A percentile compares a stretch with the other conserved stretches of the same genome.
These are phyloP conservation scores for Blastocystis sp. DNA, from an alignment of 352 stramenopile species.

Conservation along the genomic window DNA sequence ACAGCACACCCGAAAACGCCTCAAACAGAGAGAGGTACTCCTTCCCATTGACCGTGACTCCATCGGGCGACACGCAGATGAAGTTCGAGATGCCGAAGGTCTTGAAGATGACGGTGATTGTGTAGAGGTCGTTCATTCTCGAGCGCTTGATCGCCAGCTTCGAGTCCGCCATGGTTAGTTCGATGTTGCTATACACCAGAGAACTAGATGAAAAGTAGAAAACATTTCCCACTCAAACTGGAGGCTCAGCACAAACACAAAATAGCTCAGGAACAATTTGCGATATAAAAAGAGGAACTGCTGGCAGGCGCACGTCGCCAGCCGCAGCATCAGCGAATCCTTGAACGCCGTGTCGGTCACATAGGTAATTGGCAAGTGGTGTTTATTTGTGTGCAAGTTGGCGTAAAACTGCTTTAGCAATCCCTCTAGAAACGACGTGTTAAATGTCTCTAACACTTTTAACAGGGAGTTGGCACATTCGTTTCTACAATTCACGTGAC, in stretches of 20 bases:
- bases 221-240: conserved; percentile 19
- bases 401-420: not conserved
- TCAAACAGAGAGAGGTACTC: not conserved
- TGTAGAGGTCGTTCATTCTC: not conserved
- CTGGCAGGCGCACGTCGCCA: not conserved
- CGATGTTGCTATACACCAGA: conserved; percentile 33
- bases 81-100: not conserved
- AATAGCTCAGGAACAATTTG: conserved; percentile 34
- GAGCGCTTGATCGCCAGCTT: not conserved
- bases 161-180: not conserved
- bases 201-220: not conserved
- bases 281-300: not conserved
- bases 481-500: not conserved
- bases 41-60: not conserved
- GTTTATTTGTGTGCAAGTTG: not conserved
- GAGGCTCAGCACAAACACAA: conserved; percentile 12
- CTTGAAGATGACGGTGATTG: not conserved
- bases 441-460: not conserved
- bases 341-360: not conserved
- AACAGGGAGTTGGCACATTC: not conserved
- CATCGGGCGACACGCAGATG: not conserved
- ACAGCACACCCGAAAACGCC: not conserved
- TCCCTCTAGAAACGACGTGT: not conserved
- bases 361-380: not conserved
- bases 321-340: not conserved